phyloP scores from a whole-genome alignment of 2,329 filamentous ascomycete genomes.

The Fusarium pseudonygamai region DNA sequence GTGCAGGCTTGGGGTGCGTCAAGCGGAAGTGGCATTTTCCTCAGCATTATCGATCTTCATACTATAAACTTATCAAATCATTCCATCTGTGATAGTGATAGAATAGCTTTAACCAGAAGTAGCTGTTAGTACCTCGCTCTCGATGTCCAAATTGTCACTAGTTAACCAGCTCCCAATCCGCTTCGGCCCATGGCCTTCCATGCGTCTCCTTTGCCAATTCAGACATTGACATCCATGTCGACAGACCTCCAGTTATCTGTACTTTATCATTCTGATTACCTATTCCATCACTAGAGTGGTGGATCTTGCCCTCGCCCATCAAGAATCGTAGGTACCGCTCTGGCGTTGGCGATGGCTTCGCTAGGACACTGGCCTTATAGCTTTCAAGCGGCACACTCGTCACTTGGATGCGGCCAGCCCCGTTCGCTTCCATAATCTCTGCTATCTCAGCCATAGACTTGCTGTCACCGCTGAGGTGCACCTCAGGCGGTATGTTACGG shows the following conservation, averaged over 20 bases:
- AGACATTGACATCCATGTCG: background rate
- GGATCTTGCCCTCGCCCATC: background rate
- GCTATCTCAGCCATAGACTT: background rate
- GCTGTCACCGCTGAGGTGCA: background rate
- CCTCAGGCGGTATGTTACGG: background rate
- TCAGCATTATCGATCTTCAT: background rate
- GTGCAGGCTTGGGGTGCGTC: background rate
- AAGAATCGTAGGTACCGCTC: background rate
- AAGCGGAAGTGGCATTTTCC: background rate
- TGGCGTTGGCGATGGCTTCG: background rate
- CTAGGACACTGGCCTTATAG: background rate
- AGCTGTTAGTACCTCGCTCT: background rate
- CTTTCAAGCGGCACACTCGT: background rate
- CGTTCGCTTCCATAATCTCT: background rate
- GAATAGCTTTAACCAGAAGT: accelerated
- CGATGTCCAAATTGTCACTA: background rate
- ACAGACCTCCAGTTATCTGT: background rate
- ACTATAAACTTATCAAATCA: background rate
- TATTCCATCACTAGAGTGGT: background rate
- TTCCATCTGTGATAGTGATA: background rate
- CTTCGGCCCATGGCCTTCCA: background rate
- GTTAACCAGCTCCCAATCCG: background rate
- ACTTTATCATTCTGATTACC: background rate
- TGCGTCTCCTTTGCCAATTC: background rate
- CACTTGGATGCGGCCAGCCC: background rate